A percentile compares a stretch with the other conserved stretches of the same genome.
Conservation (phyloP, 2,329 filamentous ascomycete genomes). For the Neonectria coccinea region DNA sequence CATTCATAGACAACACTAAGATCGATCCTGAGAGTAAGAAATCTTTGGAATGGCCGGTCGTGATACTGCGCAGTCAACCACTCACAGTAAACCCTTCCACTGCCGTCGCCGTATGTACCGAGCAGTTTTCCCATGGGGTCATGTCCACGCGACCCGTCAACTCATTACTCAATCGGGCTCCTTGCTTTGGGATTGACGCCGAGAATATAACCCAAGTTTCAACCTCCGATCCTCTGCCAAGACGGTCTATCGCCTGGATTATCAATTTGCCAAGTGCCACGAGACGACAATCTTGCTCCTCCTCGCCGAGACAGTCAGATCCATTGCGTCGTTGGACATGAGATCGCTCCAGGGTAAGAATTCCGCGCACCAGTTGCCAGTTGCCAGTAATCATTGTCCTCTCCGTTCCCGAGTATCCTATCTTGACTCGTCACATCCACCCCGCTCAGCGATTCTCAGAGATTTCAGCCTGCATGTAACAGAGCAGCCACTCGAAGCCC, state of each 20-base stretch:
- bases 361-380: not conserved
- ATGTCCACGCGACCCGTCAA: not conserved
- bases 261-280: not conserved
- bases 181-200: conserved; percentile 13
- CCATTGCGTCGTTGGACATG: not conserved
- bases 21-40: conserved; percentile 8
- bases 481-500: conserved; percentile 11
- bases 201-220: conserved; percentile 12
- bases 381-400: not conserved
- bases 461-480: conserved; percentile 22
- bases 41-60: conserved; percentile 11
- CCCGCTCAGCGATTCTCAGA: conserved; percentile 10
- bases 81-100: not conserved
- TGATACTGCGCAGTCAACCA: not conserved
- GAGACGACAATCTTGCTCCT: not conserved
- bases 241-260: not conserved
- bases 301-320: not conserved
- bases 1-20: not conserved
- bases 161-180: not conserved
- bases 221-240: not conserved
- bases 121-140: not conserved
- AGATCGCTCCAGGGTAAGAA: not conserved
- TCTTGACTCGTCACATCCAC: conserved; percentile 1
- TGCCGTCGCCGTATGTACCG: not conserved
- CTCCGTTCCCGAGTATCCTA: not conserved